Base-by-base conservation (phyloP, 768 basidiomycete genomes). In the Lyophyllum atratum region DNA sequence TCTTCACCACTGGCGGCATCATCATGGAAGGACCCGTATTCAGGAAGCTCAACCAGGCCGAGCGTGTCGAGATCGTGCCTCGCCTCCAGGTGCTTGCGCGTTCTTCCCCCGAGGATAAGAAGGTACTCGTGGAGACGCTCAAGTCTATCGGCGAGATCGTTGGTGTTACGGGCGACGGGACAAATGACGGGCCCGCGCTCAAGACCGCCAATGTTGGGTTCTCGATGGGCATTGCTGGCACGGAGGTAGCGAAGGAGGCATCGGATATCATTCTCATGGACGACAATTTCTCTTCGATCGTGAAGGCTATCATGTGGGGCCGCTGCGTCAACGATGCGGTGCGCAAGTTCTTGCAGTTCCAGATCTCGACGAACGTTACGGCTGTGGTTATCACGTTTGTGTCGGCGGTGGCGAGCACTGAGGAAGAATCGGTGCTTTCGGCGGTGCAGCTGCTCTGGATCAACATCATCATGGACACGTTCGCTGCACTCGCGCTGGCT, bases 201-300 rank as follows among this genome's bases (percentile, higher is more conserved):
- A 97, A 95, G 76, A 91, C 90, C 1, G 96, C 97, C 24, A 81
- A 98, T 65, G 95, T 99, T 28, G 96, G 97, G 28, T 98, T 98
- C 77, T 94, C 92, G 4, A 95, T 95, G 93, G 93, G 93, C 63
- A 89, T 95, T 62, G 87, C 95, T 26, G 97, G 97, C 10, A 99
- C 97, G 1, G 97, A 99, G 70, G 94, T 99, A 17, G 95, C 97
- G 47, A 98, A 99, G 74, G 95, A 98, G 72, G 97, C 97, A 1
- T 98, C 96, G 7, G 97, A 99, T 66, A 97, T 99, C 67, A 95
- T 98, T 65, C 85, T 98, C 40, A 97, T 97, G 95, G 92, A 95
- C 69, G 94, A 95, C 73, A 95, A 96, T 70, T 98, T 99, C 70
- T 77, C 93, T 4, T 95, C 93, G 2, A 95, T 99, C 66, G 93